Base-by-base conservation (phyloP, 2,329 filamentous ascomycete species). In the Diaporthe aspalathi region DNA sequence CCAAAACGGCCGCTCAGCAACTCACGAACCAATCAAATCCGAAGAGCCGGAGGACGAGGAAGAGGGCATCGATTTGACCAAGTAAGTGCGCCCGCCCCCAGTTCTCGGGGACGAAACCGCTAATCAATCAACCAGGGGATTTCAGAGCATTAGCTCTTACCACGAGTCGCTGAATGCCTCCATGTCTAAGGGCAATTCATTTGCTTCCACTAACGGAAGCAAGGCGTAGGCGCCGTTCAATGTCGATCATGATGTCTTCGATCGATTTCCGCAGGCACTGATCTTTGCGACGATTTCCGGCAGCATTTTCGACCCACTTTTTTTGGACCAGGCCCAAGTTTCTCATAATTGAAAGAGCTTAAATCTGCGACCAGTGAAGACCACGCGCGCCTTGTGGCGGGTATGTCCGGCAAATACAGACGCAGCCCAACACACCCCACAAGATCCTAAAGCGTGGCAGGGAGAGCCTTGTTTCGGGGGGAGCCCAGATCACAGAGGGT, bases 61-160 rank as follows among this genome's bases (percentile, higher is more conserved):
- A 52, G 80, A 85, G 68, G 87, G 85, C 9, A 89, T 89, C 74
- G 88, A 90, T 75, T 77, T 90, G 72, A 88, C 88, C 50, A 90
- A 88, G 88, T 89, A 82, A 74, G 84, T 76, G 57, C 17, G n/a
- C n/a, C 9, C 22, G 5, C 20, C 5, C 22, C 40, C 57, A 14
- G 16, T 24, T 43, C 5, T 11, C n/a, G n/a, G n/a, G 16, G 20
- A 16, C 1, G 22, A 24, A 32, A 6, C 0, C 27, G 53, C 56
- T 70, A 50, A 68, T 17, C 43, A 24, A 16, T 29, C 54, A 22
- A 70, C 49, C 70, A 90, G 88, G 81, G 90, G 90, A 0, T 91
- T 91, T 75, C 89, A 91, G 78, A 91, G 87, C 73, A 91, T 91
- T 66, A 87, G 88, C 38, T 86, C 88, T 1, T 91, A 89, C 73